Evolutionary conservation across 345 rosid species (phyloP).

Genomic region (Odontarrhena argentea): DNA sequence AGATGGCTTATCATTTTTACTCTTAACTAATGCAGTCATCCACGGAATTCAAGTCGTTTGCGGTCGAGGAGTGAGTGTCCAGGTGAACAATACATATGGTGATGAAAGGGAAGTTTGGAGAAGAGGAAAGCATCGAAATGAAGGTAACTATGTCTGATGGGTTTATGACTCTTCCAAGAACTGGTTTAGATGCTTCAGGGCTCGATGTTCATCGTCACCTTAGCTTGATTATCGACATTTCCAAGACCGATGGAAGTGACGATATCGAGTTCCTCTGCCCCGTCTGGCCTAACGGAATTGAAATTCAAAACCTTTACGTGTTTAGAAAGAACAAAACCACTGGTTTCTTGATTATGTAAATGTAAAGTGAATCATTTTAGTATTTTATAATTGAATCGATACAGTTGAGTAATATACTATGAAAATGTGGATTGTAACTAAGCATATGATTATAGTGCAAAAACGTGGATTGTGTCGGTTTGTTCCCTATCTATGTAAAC

Average conservation of each 20-base stretch:
- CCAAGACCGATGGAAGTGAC: conserved; percentile 47
- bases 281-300: conserved; percentile 66
- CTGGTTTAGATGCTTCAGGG: conserved; percentile 53
- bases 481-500: too few relatives aligned
- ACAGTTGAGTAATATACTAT: not conserved
- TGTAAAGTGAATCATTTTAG: not conserved
- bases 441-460: too few relatives aligned
- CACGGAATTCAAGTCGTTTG: conserved; percentile 54
- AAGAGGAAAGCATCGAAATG: conserved; percentile 52
- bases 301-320: conserved; percentile 60
- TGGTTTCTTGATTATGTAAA: not conserved
- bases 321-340: conserved; percentile 40
- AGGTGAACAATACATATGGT: conserved; percentile 58
- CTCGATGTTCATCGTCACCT: conserved; percentile 57
- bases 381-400: not conserved
- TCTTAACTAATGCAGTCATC: conserved; percentile 43
- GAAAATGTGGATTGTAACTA: too few relatives aligned
- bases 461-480: too few relatives aligned
- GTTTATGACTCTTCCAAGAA: conserved; percentile 44
- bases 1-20: not conserved
- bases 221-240: conserved; percentile 57
- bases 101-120: conserved; percentile 52
- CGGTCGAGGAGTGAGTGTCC: conserved; percentile 60
- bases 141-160: conserved; percentile 79
- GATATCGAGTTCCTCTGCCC: conserved; percentile 61